Evolutionary conservation across 2,329 filamentous ascomycete genomes (phyloP), one percentile per base, ranked within the genome.

Genomic region (Chaetothyriales sp.): DNA sequence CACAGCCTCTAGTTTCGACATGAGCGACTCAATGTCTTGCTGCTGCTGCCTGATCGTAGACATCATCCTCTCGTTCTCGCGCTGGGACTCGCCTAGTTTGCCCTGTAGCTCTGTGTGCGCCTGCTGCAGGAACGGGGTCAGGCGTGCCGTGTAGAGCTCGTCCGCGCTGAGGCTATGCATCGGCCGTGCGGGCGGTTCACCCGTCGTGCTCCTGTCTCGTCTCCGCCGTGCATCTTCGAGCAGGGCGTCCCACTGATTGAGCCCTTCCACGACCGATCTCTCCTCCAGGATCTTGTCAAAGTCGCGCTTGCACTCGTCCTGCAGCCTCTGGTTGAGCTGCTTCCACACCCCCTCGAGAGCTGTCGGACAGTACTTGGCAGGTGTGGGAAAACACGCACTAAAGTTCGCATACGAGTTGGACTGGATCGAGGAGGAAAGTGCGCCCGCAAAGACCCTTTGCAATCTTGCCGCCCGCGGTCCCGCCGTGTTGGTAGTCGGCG

Each of bases 381-480:
- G 74, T 0, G 79, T 83, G 0, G 79, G 79, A 56, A 82, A 82
- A 59, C 79, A 83, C 20, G 76, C 68, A 0, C 76, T 71, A 62
- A 82, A 83, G 58, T 80, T 81, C 47, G 69, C 67, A 61, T 79
- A 76, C 8, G 72, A 77, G 63, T 77, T 79, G 48, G 77, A 77
- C 55, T 75, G 74, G n/a, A 81, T 63, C 1, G 79, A 77, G 54
- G 78, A 75, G 9, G 72, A 69, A 19, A 81, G 70, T 15, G 79
- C 78, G 53, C 78, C 71, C 49, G 70, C 67, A 66, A 79, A 82
- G 56, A 81, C 71, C 56, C 78, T 76, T 59, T 77, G 72, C 6
- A 83, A 68, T 46, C 74, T 74, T 46, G 74, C 70, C 20, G 78
- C 79, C 66, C 79, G 79, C 22, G 74, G 76, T 28, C 79, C 78